These are phyloP conservation scores for barley (Hordeum vulgare) DNA, from an alignment of 176 grass and related monocot genomes.

Conservation along the genomic window MorexV3_pseudomolecules_assembly NC_058519.1:552383749-552384248, in stretches of 20 bases:
- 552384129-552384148: conserved; percentile 64
- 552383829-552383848: conserved; percentile 88
- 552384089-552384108: conserved; percentile 81
- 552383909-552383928: conserved; percentile 66
- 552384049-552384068: not conserved
- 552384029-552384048: not conserved
- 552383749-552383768: conserved; percentile 42
- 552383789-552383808: conserved; percentile 69
- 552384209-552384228: conserved; percentile 94
- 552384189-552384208: conserved; percentile 81
- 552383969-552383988: conserved; percentile 42
- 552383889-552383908: conserved; percentile 75
- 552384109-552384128: conserved; percentile 71
- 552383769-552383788: conserved; percentile 64
- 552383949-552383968: conserved; percentile 75
- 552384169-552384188: conserved; percentile 63
- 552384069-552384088: not conserved
- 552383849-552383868: conserved; percentile 97
- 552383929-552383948: conserved; percentile 71
- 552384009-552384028: not conserved
- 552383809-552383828: conserved; percentile 84
- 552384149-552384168: conserved; percentile 61
- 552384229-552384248: conserved; percentile 92
- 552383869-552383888: conserved; percentile 63
- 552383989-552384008: not conserved